Percentiles rank a stretch among this genome's conserved stretches.
Evolutionary conservation across 2,329 filamentous ascomycete genomes (phyloP).

Genomic region (Aspergillus neoniger): DNA sequence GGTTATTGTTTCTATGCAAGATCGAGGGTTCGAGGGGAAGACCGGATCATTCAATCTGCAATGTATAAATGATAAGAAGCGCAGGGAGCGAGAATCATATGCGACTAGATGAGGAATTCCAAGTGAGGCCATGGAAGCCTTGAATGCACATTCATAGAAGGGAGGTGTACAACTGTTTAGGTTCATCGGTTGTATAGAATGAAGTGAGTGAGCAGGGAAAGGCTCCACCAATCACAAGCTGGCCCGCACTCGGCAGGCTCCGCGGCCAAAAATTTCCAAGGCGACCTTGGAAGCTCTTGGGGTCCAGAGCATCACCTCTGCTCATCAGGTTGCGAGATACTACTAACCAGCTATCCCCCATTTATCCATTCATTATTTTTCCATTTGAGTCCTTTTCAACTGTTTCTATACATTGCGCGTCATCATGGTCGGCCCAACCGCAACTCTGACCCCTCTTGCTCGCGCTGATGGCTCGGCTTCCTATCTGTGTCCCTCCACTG

Average conservation of each 20-base stretch:
- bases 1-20: too few species aligned
- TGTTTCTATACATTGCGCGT: neutral
- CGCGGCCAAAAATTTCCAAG: constrained; percentile 16
- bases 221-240: constrained; percentile 16
- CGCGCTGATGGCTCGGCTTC: constrained; percentile 45
- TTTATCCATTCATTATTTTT: neutral
- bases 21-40: too few species aligned
- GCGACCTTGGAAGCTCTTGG: constrained; percentile 3
- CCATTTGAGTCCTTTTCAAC: neutral
- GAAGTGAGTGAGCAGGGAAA: constrained; percentile 23
- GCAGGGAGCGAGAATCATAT: too few species aligned
- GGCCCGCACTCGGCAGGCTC: constrained; percentile 15
- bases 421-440: constrained; percentile 40
- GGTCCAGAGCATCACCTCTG: neutral
- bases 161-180: too few species aligned
- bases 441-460: constrained; percentile 35
- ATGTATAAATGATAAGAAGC: too few species aligned
- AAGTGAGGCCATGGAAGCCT: too few species aligned
- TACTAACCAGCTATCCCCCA: neutral
- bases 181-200: too few species aligned
- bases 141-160: too few species aligned
- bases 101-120: too few species aligned
- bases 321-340: neutral
- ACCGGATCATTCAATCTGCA: too few species aligned
- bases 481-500: constrained; percentile 49